Evolutionary conservation across 2,329 filamentous ascomycete species (phyloP).

Genomic region (Pseudocercospora fuligena): DNA sequence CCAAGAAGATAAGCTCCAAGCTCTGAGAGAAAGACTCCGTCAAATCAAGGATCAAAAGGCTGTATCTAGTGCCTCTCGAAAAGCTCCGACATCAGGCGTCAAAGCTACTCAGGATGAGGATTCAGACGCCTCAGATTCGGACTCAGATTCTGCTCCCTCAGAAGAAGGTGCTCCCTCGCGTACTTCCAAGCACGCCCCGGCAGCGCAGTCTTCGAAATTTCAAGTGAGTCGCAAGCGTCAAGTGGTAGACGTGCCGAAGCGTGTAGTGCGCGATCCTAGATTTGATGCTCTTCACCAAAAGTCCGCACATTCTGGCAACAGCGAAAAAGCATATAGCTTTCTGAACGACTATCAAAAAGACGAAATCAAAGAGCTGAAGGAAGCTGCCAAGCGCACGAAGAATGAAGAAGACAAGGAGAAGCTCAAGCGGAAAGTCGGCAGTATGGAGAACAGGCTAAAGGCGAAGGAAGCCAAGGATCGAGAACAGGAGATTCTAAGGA

Average conservation of each 20-base stretch:
- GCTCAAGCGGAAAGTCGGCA: constrained; percentile 73
- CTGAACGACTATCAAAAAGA: constrained; percentile 80
- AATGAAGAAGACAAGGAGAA: constrained; percentile 67
- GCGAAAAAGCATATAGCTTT: constrained; percentile 81
- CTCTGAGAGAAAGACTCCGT: constrained; percentile 50
- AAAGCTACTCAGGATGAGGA: constrained; percentile 21
- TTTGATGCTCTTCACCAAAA: constrained; percentile 69
- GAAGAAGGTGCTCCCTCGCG: constrained; percentile 51
- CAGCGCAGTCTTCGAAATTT: constrained; percentile 78
- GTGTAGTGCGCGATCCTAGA: constrained; percentile 75
- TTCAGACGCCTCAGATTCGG: constrained; percentile 33
- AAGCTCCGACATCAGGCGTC: constrained; percentile 29
- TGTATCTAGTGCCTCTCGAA: constrained; percentile 6
- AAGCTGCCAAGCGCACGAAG: constrained; percentile 67
- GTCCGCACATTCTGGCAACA: constrained; percentile 47
- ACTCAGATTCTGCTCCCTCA: constrained; percentile 47
- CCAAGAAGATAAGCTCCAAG: constrained; percentile 54
- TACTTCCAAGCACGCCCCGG: constrained; percentile 85
- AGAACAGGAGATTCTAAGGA: constrained; percentile 69
- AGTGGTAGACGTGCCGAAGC: constrained; percentile 67
- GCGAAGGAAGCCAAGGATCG: constrained; percentile 71
- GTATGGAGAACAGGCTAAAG: constrained; percentile 78
- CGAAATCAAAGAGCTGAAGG: constrained; percentile 79
- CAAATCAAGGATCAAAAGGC: constrained; percentile 50
- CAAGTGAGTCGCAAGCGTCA: constrained; percentile 81